Conservation (phyloP, 2,329 filamentous ascomycete genomes). For the Colletotrichum aenigma region DNA sequence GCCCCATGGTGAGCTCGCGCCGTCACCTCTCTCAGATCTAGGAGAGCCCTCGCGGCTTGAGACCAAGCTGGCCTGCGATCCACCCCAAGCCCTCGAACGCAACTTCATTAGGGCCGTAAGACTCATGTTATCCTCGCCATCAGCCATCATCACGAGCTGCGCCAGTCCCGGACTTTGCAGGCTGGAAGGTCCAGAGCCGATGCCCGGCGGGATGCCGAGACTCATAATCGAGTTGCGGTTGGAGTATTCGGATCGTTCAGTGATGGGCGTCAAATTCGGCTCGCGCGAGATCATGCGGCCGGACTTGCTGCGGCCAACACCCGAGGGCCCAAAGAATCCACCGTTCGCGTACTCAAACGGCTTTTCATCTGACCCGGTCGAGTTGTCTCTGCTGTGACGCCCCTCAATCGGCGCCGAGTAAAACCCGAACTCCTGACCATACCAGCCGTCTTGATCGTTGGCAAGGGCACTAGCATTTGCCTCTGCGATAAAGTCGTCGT, state of each 20-base stretch:
- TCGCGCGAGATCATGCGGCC: slow-evolving; percentile 79
- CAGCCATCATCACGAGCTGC: slow-evolving; percentile 72
- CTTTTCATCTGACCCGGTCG: slow-evolving; percentile 33
- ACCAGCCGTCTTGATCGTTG: slow-evolving; percentile 91
- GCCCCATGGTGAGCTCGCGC: slow-evolving; percentile 46
- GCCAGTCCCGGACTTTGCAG: slow-evolving; percentile 76
- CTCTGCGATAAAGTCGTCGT: slow-evolving; percentile 91
- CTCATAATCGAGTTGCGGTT: slow-evolving; percentile 92
- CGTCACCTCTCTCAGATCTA: slow-evolving; percentile 52
- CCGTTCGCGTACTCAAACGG: slow-evolving; percentile 73
- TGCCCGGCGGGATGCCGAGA: slow-evolving; percentile 57
- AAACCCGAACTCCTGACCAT: slow-evolving; percentile 96
- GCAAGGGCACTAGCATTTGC: slow-evolving; percentile 94
- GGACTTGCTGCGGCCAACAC: slow-evolving; percentile 72
- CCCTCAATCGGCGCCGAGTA: slow-evolving; percentile 68
- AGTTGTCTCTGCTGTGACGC: slow-evolving; percentile 48
- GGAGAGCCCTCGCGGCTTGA: slow-evolving; percentile 58
- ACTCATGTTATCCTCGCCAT: slow-evolving; percentile 69
- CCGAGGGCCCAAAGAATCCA: slow-evolving; percentile 85
- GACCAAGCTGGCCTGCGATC: slow-evolving; percentile 75
- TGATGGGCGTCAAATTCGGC: slow-evolving; percentile 94
- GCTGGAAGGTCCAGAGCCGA: slow-evolving; percentile 49
- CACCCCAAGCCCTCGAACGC: slow-evolving; percentile 79
- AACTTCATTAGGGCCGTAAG: slow-evolving; percentile 75
- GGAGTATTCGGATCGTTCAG: slow-evolving; percentile 93